phyloP scores from a whole-genome alignment of 495 filamentous ascomycete genomes.

The Bryoglossum gracile region DNA sequence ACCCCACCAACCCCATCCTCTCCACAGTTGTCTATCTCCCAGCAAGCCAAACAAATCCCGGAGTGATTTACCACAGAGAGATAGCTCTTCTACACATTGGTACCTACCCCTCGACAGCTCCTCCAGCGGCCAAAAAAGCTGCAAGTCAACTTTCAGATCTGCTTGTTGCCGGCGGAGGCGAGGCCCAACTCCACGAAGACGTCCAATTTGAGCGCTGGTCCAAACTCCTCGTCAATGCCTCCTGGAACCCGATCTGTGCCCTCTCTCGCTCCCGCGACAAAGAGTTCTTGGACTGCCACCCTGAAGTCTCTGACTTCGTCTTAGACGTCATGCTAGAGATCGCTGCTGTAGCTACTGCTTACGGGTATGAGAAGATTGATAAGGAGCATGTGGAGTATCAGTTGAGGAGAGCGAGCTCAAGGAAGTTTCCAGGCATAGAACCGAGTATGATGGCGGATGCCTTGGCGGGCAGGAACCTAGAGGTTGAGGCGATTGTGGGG shows the following conservation, averaged over 20 bases:
- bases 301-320: constrained; percentile 30
- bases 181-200: constrained; percentile 35
- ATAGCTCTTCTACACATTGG: constrained; percentile 40
- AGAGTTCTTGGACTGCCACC: constrained; percentile 33
- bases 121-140: constrained; percentile 23
- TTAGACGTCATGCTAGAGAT: constrained; percentile 45
- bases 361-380: constrained; percentile 35
- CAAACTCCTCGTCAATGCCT: constrained; percentile 44
- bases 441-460: constrained; percentile 49
- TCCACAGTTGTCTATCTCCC: constrained; percentile 44
- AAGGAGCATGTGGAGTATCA: constrained; percentile 32
- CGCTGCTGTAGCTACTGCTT: constrained; percentile 34
- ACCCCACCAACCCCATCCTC: constrained; percentile 38
- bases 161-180: constrained; percentile 32
- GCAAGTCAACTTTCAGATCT: constrained; percentile 31
- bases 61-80: constrained; percentile 27
- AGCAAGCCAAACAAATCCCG: constrained; percentile 35
- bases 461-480: constrained; percentile 37
- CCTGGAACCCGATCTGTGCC: constrained; percentile 48
- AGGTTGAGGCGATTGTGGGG: constrained; percentile 48
- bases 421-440: constrained; percentile 35
- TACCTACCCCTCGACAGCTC: constrained; percentile 41
- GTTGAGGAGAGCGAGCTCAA: constrained; percentile 29
- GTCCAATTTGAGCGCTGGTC: constrained; percentile 45
- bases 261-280: constrained; percentile 38